These are phyloP conservation scores for Mucor plumbeus DNA, from an alignment of 371 early-diverging fungal genomes.

Conservation along the genomic window DNA sequence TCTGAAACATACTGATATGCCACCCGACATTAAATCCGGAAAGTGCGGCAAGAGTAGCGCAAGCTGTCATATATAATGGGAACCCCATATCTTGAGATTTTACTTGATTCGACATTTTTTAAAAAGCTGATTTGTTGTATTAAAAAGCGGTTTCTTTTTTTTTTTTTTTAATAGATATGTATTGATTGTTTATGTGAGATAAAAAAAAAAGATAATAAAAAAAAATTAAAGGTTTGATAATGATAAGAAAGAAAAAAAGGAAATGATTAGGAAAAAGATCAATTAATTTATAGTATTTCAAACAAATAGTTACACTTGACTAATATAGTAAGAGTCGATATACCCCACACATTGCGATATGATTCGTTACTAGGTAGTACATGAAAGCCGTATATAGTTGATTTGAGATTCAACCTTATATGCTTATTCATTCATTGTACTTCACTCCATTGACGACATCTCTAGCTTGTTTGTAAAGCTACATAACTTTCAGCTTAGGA, in stretches of 20 bases:
- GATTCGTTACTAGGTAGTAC: constrained; percentile 24
- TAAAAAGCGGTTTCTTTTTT: constrained; percentile 10
- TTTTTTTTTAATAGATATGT: constrained; percentile 4
- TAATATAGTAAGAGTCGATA: constrained; percentile 23
- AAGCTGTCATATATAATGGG: constrained; percentile 40
- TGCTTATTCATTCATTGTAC: not conserved
- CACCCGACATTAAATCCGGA: constrained; percentile 54
- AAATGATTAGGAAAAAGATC: constrained; percentile 11
- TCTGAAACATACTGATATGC: constrained; percentile 44
- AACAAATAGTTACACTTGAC: constrained; percentile 3
- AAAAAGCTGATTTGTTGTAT: not conserved
- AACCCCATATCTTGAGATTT: constrained; percentile 49
- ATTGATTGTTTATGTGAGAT: not conserved
- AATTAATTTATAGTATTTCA: constrained; percentile 12
- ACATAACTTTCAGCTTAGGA: constrained; percentile 13
- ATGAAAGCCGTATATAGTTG: constrained; percentile 2
- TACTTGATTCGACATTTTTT: constrained; percentile 21
- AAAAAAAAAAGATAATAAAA: constrained; percentile 11
- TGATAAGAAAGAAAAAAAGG: constrained; percentile 17
- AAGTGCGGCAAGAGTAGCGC: constrained; percentile 45
- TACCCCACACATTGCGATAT: constrained; percentile 23
- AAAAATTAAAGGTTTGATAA: constrained; percentile 4
- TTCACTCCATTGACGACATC: constrained; percentile 2
- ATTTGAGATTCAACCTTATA: constrained; percentile 10
- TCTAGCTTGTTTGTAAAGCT: not conserved